Evolutionary conservation across 1,284 basidiomycete genomes (phyloP), one percentile per base, ranked within the genome.

Genomic region (Peniophora sp.): DNA sequence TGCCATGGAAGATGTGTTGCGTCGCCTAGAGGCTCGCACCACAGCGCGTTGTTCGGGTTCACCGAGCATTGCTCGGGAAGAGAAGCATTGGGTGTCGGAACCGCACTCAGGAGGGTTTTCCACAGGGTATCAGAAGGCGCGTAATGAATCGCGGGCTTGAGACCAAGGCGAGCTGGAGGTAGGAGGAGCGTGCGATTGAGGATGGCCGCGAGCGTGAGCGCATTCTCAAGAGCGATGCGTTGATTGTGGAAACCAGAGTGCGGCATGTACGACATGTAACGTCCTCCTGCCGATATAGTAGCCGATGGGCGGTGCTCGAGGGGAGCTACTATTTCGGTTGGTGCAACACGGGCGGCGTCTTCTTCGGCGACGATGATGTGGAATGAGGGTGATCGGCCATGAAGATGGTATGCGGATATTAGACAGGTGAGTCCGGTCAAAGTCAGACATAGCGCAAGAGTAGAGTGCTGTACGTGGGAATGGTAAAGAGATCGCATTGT

Each of bases 211-310:
- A 91, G 73, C 12, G 82, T 72, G 27, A 91, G 73, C 11, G 86
- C 87, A 58, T 92, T 92, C 64, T 91, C 85, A 53, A 92, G 73
- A 23, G 85, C 82, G 54, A 92, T 89, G 35, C 88, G 81, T 67
- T 92, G 88, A 63, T 91, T 92, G 65, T 91, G 86, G 56, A 88
- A 85, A 2, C 88, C 87, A 56, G 82, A 85, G 59, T 89, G 86
- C n/a, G 85, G 83, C 25, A 89, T 69, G 58, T 86, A 87, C 20
- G 82, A 68, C 17, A 87, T 65, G 58, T 73, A 86, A 51, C 65
- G 72, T 50, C 69, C 66, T 9, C 62, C 55, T 3, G 57, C 55
- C 3, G 57, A 56, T 44, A 67, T 35, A 47, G 48, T 50, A 17
- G 14, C 27, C 19, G 53, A 54, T 6, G 52, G 16, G 16, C 8